phyloP scores from a whole-genome alignment of 1,284 basidiomycete species.

The Ustilago xerochloae region DNA sequence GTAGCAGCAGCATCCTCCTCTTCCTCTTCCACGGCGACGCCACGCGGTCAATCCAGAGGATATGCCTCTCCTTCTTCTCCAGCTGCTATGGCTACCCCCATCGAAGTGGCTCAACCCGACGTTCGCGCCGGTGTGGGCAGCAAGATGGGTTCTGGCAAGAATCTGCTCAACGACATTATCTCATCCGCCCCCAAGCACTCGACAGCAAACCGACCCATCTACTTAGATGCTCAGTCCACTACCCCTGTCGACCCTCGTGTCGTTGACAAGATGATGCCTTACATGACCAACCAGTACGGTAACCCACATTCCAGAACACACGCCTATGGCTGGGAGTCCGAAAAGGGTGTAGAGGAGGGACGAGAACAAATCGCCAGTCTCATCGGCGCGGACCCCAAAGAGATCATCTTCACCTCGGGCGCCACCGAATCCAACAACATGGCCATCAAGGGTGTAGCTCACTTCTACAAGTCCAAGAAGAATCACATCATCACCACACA shows the following conservation, averaged over 20 bases:
- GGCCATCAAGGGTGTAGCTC: conserved; percentile 95
- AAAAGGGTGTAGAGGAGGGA: conserved; percentile 90
- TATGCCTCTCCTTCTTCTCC: conserved; percentile 57
- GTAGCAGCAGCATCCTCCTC: conserved; percentile 7
- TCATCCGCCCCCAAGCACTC: conserved; percentile 34
- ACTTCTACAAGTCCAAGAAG: conserved; percentile 73
- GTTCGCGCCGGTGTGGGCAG: conserved; percentile 52
- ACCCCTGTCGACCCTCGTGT: conserved; percentile 98
- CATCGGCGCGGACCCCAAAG: conserved; percentile 93
- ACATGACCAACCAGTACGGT: conserved; percentile 93
- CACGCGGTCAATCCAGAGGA: conserved; percentile 14
- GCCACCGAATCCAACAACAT: conserved; percentile 99
- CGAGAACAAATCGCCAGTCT: conserved; percentile 89
- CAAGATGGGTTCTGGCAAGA: conserved; percentile 45
- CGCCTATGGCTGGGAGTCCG: conserved; percentile 99
- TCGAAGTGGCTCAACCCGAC: conserved; percentile 58
- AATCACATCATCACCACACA: conserved; percentile 73
- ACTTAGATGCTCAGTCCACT: conserved; percentile 74
- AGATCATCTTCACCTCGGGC: conserved; percentile 97
- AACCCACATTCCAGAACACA: conserved; percentile 99
- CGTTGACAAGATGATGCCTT: conserved; percentile 96
- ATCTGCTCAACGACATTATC: conserved; percentile 49
- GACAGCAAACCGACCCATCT: conserved; percentile 63
- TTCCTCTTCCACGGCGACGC: conserved; percentile 5
- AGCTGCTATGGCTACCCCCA: conserved; percentile 57